Conservation (phyloP, 1,139 yeast species). For the Yamadazyma spencermartinsiae region DNA sequence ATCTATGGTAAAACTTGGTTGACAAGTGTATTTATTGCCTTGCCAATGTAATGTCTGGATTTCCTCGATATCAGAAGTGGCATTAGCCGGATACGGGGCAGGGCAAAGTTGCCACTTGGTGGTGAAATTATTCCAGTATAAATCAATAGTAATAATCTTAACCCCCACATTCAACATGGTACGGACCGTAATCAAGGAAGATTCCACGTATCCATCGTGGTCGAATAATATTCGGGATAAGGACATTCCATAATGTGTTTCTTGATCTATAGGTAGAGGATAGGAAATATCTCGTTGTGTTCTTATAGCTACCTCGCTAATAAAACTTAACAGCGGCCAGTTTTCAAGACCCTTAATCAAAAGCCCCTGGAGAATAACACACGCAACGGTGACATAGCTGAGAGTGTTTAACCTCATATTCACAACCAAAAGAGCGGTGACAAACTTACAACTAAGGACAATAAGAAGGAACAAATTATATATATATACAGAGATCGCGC, state of each 20-base stretch:
- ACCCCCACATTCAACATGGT: slow-evolving; percentile 52
- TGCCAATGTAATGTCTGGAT: slow-evolving; percentile 29
- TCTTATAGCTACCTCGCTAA: slow-evolving; percentile 40
- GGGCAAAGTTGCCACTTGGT: slow-evolving; percentile 74
- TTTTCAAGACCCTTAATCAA: slow-evolving; percentile 8
- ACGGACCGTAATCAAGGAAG: slow-evolving; percentile 38
- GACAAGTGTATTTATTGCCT: slow-evolving; percentile 33
- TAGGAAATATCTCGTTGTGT: slow-evolving; percentile 70
- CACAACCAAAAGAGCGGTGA: too few relatives aligned
- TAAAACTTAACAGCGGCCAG: slow-evolving; percentile 20
- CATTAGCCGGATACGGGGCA: slow-evolving; percentile 36
- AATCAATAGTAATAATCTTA: slow-evolving; percentile 55
- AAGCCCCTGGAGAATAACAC: not conserved
- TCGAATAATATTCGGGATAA: slow-evolving; percentile 53
- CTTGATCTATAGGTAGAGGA: slow-evolving; percentile 57
- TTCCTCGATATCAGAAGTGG: slow-evolving; percentile 18
- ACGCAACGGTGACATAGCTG: not conserved
- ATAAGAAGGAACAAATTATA: too few relatives aligned
- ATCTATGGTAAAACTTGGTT: slow-evolving; percentile 43
- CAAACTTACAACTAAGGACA: too few relatives aligned
- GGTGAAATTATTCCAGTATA: slow-evolving; percentile 61
- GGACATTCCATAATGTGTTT: slow-evolving; percentile 59
- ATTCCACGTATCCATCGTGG: slow-evolving; percentile 47
- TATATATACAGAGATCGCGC: too few relatives aligned
- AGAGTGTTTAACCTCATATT: not conserved